Evolutionary conservation across 2,329 filamentous ascomycete genomes (phyloP), one percentile per base, ranked within the genome.

Genomic region (Cercospora citrullina): DNA sequence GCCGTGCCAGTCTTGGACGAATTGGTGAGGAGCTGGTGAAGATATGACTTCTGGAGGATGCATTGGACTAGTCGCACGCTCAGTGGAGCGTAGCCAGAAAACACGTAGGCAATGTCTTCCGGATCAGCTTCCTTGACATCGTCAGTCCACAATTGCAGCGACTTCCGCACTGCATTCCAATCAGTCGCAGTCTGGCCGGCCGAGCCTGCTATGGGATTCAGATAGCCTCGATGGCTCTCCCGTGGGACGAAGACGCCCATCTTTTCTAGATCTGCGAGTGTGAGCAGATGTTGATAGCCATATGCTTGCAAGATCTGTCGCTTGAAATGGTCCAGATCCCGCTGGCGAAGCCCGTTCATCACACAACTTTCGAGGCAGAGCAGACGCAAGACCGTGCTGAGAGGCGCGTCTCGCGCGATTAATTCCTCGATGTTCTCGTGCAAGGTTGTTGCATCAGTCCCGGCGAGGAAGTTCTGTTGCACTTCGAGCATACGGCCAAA

Each of bases 61-160:
- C 92, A 95, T 79, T 99, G 96, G 5, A 99, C 90, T 4, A 99
- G 87, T 16, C 95, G 90, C 64, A 98, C 87, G 55, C 92, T 96
- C 12, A 99, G 86, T 0, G 95, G 96, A 4, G 96, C 95, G 77
- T 98, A 99, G 63, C 95, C 96, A 71, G 92, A 96, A 81, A 98
- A 99, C 10, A 97, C 94, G 76, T 99, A 99, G n/a, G 94, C 91
- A 69, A 98, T 90, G 75, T 99, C 95, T 75, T 95, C 92, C 2
- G 95, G 95, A 58, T 96, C 91, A 68, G 95, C 90, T 79, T 99
- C 95, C 77, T 96, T 94, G 45, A 99, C 94, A 78, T 98, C 95
- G 77, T 99, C 95, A 65, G 97, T 91, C 77, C 97, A 96, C 16
- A 99, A 86, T 31, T 91, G 89, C 14, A 99, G 87, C 69, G 90